Percentiles rank a stretch among this genome's conserved stretches.
These are phyloP conservation scores for Pholiota molesta DNA, from an alignment of 768 basidiomycete genomes.

Conservation along the genomic window DNA sequence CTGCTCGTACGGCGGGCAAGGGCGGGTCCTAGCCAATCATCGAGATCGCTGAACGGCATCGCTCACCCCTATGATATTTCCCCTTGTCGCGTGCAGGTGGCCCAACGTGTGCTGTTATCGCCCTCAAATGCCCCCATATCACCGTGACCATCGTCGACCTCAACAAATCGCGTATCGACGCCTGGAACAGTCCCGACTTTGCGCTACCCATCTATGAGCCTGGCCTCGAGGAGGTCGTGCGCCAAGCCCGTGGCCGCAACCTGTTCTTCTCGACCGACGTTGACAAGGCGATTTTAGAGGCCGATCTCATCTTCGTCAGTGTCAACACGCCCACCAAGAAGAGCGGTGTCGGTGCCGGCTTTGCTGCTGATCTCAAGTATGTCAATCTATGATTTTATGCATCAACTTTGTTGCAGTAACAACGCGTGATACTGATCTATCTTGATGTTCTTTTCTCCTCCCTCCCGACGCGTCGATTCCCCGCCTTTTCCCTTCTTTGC, in stretches of 20 bases:
- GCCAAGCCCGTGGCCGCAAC: conserved; percentile 87
- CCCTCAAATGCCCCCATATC: conserved; percentile 91
- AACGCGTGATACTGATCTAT: conserved; percentile 16
- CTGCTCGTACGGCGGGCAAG: not conserved
- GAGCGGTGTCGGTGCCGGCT: conserved; percentile 95
- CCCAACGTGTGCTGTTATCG: conserved; percentile 94
- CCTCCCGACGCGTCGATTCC: conserved; percentile 18
- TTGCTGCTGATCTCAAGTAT: conserved; percentile 97
- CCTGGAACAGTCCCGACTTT: conserved; percentile 92
- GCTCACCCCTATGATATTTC: conserved; percentile 11
- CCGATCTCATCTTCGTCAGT: conserved; percentile 97
- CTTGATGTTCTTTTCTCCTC: conserved; percentile 9
- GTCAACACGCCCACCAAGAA: conserved; percentile 99
- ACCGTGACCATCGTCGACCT: conserved; percentile 97
- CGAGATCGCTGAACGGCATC: conserved; percentile 2
- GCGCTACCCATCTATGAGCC: conserved; percentile 96
- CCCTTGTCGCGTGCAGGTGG: conserved; percentile 59
- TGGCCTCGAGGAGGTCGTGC: conserved; percentile 90
- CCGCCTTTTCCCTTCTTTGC: not conserved
- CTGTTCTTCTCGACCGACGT: conserved; percentile 97
- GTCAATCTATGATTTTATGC: conserved; percentile 30
- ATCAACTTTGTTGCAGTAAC: conserved; percentile 11
- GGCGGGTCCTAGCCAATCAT: not conserved
- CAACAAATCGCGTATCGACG: conserved; percentile 91
- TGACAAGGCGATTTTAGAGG: conserved; percentile 89